Evolutionary conservation across 371 early-diverging fungal species (phyloP), one percentile per base, ranked within the genome.

Genomic region (Mucor irregularis): DNA sequence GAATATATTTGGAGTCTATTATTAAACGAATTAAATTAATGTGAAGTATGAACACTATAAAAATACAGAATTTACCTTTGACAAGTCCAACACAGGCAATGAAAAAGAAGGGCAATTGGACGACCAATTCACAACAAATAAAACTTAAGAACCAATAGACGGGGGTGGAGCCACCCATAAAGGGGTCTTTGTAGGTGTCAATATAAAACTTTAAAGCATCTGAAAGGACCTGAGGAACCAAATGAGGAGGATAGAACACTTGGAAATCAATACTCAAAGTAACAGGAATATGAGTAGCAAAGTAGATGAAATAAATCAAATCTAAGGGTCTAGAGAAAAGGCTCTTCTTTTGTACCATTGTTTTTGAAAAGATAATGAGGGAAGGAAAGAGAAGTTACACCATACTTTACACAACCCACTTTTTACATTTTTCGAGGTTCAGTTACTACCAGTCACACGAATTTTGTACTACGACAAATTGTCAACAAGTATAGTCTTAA

Each of bases 61-160:
- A n/a, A n/a, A n/a, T n/a, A 9, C 19, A 28, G 6, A 24, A 35
- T n/a, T 37, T 58, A 82, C 80, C 69, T 56, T 71, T 71, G 58
- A 67, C 69, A 34, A 87, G 61, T 1, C 77, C 75, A 49, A 65
- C 53, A 19, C 67, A 71, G n/a, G 81, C 85, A 35, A 72, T 71
- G 55, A 87, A 76, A 58, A 89, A 87, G 62, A 89, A 82, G 0
- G 89, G 89, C 6, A 86, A 62, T 61, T 89, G 89, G n/a, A 85
- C n/a, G 5, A 81, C 8, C 2, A 78, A 50, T 67, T 89, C 89
- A 63, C 72, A 68, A 5, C 43, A 66, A 21, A 82, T 47, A 45
- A 89, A 74, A 31, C 78, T 68, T 24, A 64, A 45, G 65, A 85
- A 86, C 89, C 89, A 89, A 24, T 56, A 58, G 21, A 63, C 39